Conservation (phyloP, 176 grass and related monocot genomes). For the Aegilops longissima region DNA sequence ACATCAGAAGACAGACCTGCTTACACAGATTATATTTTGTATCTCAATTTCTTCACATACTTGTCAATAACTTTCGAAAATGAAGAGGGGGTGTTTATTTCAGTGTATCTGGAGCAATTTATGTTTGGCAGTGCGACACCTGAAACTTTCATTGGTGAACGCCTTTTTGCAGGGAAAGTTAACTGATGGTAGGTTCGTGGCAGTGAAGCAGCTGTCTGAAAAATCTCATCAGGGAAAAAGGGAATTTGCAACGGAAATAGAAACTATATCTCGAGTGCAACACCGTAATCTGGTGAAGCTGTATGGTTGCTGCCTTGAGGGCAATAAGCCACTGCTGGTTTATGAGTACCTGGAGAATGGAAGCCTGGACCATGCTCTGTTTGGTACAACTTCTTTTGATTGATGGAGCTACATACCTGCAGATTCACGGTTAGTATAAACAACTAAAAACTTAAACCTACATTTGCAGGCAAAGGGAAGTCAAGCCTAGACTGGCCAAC, state of each 20-base stretch:
- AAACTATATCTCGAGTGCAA: slow-evolving; percentile 82
- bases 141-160: slow-evolving; percentile 4
- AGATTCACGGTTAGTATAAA: background rate
- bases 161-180: slow-evolving; percentile 60
- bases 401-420: background rate
- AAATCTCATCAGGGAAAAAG: slow-evolving; percentile 76
- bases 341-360: slow-evolving; percentile 88
- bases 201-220: slow-evolving; percentile 76
- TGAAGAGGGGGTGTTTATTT: background rate
- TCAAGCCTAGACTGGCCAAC: slow-evolving; percentile 61
- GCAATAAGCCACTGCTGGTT: slow-evolving; percentile 71
- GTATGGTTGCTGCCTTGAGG: slow-evolving; percentile 84
- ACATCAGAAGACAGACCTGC: background rate
- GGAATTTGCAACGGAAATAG: slow-evolving; percentile 85
- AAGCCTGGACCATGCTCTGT: slow-evolving; percentile 84
- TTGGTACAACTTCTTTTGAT: slow-evolving; percentile 47
- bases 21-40: background rate
- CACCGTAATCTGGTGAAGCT: slow-evolving; percentile 89
- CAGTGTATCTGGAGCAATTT: background rate
- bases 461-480: slow-evolving; percentile 45
- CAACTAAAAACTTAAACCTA: background rate
- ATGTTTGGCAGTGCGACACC: background rate
- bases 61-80: background rate
- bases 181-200: slow-evolving; percentile 67
- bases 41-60: background rate